These are phyloP conservation scores for Capsicum rhomboideum DNA, from an alignment of 257 asterid genomes.

Conservation along the genomic window DNA sequence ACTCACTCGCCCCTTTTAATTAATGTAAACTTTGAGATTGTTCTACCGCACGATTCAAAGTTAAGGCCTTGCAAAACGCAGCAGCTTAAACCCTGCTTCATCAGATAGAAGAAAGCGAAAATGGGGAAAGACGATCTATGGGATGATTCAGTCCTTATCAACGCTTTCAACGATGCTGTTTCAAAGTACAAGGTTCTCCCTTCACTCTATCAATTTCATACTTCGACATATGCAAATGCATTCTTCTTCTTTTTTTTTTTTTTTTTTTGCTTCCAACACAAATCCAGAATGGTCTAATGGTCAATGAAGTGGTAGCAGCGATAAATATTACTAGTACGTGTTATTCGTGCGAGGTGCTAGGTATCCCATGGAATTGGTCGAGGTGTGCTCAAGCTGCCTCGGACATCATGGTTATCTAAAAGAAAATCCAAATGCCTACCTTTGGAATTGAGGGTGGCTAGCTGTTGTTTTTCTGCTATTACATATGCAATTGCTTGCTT, in stretches of 20 bases:
- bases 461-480: background rate
- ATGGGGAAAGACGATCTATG: slow-evolving; percentile 60
- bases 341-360: no score
- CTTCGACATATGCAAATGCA: background rate
- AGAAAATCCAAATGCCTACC: no score
- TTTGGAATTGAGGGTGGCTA: background rate
- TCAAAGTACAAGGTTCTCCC: slow-evolving; percentile 51
- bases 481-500: background rate
- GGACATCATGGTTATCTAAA: no score
- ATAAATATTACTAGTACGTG: no score
- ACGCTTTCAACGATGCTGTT: slow-evolving; percentile 56
- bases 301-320: no score
- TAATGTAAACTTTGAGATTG: no score
- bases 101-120: background rate
- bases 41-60: background rate
- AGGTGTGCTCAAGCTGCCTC: no score
- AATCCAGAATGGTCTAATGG: no score
- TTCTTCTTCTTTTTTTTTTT: no score
- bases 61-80: background rate
- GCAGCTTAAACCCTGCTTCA: background rate
- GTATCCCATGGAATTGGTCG: no score
- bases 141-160: slow-evolving; percentile 72
- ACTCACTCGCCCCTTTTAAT: no score
- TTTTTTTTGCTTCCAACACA: no score
- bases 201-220: background rate